Percentiles rank a stretch among this genome's conserved stretches.
Conservation (phyloP, 768 basidiomycete genomes). For the Amanita fuliginea region DNA sequence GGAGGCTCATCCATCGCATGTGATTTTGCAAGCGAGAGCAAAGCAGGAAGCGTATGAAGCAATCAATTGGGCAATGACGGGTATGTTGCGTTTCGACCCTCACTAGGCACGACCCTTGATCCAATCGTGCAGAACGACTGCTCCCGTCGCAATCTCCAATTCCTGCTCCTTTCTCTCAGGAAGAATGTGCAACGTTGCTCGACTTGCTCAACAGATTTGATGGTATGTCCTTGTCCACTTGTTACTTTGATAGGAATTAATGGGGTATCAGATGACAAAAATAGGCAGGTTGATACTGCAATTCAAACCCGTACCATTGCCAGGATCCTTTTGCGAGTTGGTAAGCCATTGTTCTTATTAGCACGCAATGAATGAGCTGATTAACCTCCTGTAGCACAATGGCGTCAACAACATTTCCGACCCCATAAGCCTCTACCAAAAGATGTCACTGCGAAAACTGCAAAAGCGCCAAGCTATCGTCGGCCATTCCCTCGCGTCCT, state of each 20-base stretch:
- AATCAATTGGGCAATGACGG: constrained; percentile 74
- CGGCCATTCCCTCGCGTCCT: constrained; percentile 36
- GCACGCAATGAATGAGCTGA: background rate
- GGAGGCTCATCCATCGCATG: constrained; percentile 70
- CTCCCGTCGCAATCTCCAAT: constrained; percentile 46
- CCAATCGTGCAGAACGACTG: constrained; percentile 41
- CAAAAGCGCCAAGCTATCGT: constrained; percentile 18
- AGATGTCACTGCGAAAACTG: constrained; percentile 24
- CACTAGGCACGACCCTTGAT: background rate
- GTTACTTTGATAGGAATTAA: background rate
- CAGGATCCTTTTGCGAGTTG: constrained; percentile 56
- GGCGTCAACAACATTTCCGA: constrained; percentile 64
- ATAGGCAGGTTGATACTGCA: constrained; percentile 22
- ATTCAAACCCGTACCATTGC: constrained; percentile 52
- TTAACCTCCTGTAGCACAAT: constrained; percentile 33
- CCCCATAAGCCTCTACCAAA: constrained; percentile 55
- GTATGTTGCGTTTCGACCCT: constrained; percentile 19
- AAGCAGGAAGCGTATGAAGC: constrained; percentile 63
- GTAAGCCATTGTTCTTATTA: constrained; percentile 25
- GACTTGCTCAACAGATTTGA: constrained; percentile 28
- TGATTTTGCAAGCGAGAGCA: constrained; percentile 41
- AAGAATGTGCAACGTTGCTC: constrained; percentile 70
- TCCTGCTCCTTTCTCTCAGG: constrained; percentile 61
- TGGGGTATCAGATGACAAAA: background rate
- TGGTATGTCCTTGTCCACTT: constrained; percentile 16